phyloP scores from a whole-genome alignment of 2,329 filamentous ascomycete species.

The Nothomitra cinnamomea region DNA sequence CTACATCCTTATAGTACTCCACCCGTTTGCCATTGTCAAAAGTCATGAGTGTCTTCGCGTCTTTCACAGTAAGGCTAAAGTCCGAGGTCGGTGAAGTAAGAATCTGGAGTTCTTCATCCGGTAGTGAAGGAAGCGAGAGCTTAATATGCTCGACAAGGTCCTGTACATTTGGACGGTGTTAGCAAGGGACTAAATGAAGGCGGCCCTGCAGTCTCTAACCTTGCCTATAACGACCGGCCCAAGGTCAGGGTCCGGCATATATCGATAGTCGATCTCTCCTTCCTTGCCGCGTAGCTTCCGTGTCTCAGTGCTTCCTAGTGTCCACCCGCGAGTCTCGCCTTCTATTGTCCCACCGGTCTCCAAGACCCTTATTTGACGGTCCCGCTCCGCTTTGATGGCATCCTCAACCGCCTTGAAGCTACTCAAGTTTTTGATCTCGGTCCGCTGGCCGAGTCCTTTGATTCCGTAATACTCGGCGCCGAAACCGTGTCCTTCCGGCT shows the following conservation, averaged over 20 bases:
- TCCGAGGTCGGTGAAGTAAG: conserved; percentile 31
- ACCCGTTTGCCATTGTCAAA: conserved; percentile 64
- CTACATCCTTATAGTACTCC: conserved; percentile 62
- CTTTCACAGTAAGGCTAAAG: conserved; percentile 62
- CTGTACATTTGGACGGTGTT: conserved; percentile 9
- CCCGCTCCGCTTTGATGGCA: conserved; percentile 77
- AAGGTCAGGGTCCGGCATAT: conserved; percentile 95
- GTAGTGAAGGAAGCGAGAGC: conserved; percentile 47
- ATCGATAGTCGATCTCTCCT: conserved; percentile 91
- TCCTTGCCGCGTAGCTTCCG: conserved; percentile 76
- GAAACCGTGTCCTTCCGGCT: conserved; percentile 23
- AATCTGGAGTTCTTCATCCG: conserved; percentile 50
- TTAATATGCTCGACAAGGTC: conserved; percentile 51
- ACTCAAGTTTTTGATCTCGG: conserved; percentile 94
- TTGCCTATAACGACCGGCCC: conserved; percentile 58
- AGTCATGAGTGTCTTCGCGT: conserved; percentile 62
- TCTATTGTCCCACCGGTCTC: conserved; percentile 57
- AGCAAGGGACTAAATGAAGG: not conserved
- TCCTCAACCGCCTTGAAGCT: conserved; percentile 93
- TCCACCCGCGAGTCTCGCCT: conserved; percentile 89
- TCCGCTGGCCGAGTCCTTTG: conserved; percentile 59
- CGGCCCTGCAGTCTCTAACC: conserved; percentile 13
- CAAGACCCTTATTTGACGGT: conserved; percentile 69
- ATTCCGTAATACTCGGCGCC: conserved; percentile 37
- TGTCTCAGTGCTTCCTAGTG: conserved; percentile 68